A percentile compares a stretch with the other conserved stretches of the same genome.
Conservation (phyloP, 306 rosid genomes). For the Pterocarpus santalinus region DNA sequence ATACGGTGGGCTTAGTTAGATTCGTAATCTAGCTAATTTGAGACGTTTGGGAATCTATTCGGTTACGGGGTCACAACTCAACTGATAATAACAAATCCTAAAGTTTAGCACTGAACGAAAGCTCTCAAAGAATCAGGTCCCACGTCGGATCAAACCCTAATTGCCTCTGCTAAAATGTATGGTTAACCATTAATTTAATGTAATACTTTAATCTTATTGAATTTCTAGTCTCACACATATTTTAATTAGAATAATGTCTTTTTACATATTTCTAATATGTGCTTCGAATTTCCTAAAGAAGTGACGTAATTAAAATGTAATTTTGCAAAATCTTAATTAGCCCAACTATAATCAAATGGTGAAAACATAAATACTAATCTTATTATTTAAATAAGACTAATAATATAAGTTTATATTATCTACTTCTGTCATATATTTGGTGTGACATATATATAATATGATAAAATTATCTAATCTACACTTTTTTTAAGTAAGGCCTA, state of each 20-base stretch:
- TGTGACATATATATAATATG: too few relatives aligned
- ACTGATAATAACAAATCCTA: background rate
- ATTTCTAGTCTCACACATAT: background rate
- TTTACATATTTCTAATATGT: too few relatives aligned
- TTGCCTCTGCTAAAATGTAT: background rate
- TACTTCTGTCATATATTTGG: too few relatives aligned
- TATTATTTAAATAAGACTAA: too few relatives aligned
- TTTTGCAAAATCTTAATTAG: too few relatives aligned
- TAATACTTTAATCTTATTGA: background rate
- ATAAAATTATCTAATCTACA: too few relatives aligned
- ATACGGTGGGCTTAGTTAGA: background rate
- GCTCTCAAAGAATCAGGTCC: background rate
- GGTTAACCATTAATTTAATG: background rate
- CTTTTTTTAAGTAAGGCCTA: too few relatives aligned
- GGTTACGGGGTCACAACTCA: background rate
- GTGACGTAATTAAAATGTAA: too few relatives aligned
- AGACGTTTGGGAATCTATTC: conserved; percentile 13
- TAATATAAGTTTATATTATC: too few relatives aligned
- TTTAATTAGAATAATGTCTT: background rate
- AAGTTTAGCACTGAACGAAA: background rate
- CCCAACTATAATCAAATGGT: too few relatives aligned
- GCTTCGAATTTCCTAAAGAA: too few relatives aligned
- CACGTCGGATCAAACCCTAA: background rate
- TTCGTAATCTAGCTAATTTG: background rate
- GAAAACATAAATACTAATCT: too few relatives aligned